Percentiles rank a stretch among this genome's conserved stretches.
phyloP scores from a whole-genome alignment of 2,329 filamentous ascomycete species.

The Purpureocillium lavendulum region DNA sequence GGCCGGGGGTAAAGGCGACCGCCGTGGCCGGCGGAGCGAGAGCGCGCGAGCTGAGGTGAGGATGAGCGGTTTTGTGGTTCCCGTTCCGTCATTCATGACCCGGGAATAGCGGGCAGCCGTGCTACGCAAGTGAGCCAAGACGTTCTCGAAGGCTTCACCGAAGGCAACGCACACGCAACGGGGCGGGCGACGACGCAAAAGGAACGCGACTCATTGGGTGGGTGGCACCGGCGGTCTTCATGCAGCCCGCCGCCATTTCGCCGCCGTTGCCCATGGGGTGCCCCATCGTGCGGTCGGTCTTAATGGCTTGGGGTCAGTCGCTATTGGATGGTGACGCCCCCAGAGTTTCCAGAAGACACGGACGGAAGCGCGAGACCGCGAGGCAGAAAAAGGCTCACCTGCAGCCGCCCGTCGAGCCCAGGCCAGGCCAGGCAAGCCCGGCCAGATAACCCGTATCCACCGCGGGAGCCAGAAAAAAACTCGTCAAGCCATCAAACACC shows the following conservation, averaged over 20 bases:
- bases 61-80: background rate
- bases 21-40: too few species aligned
- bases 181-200: background rate
- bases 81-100: too few species aligned
- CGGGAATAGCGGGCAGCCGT: too few species aligned
- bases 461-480: constrained; percentile 6
- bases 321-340: background rate
- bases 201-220: background rate
- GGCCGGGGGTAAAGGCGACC: too few species aligned
- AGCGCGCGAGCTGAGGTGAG: background rate
- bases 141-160: constrained; percentile 3
- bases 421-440: background rate
- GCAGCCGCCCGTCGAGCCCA: background rate
- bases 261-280: background rate
- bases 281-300: too few species aligned
- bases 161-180: background rate
- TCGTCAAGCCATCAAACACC: constrained; percentile 3
- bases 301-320: too few species aligned
- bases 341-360: background rate
- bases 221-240: background rate
- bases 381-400: constrained; percentile 5
- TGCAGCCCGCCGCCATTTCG: background rate
- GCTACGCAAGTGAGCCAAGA: background rate
- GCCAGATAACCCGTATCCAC: constrained; percentile 3
- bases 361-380: background rate